phyloP scores from a whole-genome alignment of 139 green algal genomes.

The Gonium pectorale region DNA sequence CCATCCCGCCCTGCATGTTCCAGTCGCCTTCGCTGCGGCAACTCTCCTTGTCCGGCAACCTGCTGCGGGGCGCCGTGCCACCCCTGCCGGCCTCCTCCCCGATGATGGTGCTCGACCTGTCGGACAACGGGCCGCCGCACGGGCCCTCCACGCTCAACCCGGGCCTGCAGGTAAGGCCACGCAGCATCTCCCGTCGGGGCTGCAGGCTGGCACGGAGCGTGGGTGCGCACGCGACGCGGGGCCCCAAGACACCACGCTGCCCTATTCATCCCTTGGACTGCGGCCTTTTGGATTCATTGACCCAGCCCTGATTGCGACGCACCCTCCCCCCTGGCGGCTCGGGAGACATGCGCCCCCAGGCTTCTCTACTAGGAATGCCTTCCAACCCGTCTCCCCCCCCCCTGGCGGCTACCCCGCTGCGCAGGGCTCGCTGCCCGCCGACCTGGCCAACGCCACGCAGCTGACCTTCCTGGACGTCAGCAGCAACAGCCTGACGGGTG shows the following conservation, averaged over 20 bases:
- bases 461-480: conserved; percentile 44
- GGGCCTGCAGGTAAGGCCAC: background rate
- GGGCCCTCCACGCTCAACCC: background rate
- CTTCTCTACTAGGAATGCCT: too few species aligned
- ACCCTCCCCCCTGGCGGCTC: too few species aligned
- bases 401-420: too few species aligned
- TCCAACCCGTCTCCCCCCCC: too few species aligned
- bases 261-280: too few species aligned
- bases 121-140: conserved; percentile 35
- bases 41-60: conserved; percentile 29
- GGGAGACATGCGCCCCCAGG: too few species aligned
- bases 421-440: background rate
- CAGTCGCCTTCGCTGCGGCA: background rate
- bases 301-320: too few species aligned
- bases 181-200: too few species aligned
- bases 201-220: too few species aligned
- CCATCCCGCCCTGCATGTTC: conserved; percentile 10
- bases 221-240: too few species aligned
- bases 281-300: too few species aligned
- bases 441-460: conserved; percentile 10
- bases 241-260: too few species aligned
- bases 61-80: conserved; percentile 35
- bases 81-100: conserved; percentile 8
- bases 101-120: conserved; percentile 47
- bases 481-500: conserved; percentile 55